A percentile compares a stretch with the other conserved stretches of the same genome.
Evolutionary conservation across 352 stramenopile genomes (phyloP).

Genomic region (Pseudoperonospora humuli): DNA sequence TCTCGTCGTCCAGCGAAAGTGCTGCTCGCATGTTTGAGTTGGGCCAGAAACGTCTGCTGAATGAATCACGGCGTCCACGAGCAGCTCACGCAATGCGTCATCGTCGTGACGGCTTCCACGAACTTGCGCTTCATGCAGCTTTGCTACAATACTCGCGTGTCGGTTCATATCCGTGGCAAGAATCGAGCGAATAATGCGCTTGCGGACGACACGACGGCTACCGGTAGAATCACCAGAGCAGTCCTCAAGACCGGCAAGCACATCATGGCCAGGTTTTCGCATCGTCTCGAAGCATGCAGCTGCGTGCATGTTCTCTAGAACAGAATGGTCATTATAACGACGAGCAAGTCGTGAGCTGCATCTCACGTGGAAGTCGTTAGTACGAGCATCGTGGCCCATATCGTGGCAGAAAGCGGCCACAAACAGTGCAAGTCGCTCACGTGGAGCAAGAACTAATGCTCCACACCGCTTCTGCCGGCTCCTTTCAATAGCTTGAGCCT

Average conservation of each 20-base stretch:
- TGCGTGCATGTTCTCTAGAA: conserved; percentile 87
- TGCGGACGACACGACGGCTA: conserved; percentile 34
- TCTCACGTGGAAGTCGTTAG: conserved; percentile 85
- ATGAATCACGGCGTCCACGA: conserved; percentile 74
- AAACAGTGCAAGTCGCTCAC: conserved; percentile 68
- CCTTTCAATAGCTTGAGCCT: conserved; percentile 14
- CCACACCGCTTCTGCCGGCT: conserved; percentile 22
- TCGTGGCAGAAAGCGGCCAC: conserved; percentile 81
- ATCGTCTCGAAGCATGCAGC: conserved; percentile 78
- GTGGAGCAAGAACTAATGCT: conserved; percentile 34
- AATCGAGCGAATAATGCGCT: conserved; percentile 70
- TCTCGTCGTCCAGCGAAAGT: conserved; percentile 56
- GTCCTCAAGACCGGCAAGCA: conserved; percentile 42
- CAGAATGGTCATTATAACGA: conserved; percentile 84
- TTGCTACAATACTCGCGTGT: conserved; percentile 62
- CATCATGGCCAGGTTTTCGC: conserved; percentile 53
- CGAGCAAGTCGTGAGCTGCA: conserved; percentile 65
- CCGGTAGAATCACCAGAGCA: conserved; percentile 14
- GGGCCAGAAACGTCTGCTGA: conserved; percentile 74
- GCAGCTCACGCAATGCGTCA: conserved; percentile 49
- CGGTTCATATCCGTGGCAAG: conserved; percentile 80
- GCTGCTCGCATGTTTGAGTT: conserved; percentile 39
- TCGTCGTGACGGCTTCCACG: conserved; percentile 45
- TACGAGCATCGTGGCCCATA: conserved; percentile 83
- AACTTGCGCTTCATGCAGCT: conserved; percentile 59